Conservation (phyloP, 1,284 basidiomycete species). For the Coniferiporia weirii region DNA sequence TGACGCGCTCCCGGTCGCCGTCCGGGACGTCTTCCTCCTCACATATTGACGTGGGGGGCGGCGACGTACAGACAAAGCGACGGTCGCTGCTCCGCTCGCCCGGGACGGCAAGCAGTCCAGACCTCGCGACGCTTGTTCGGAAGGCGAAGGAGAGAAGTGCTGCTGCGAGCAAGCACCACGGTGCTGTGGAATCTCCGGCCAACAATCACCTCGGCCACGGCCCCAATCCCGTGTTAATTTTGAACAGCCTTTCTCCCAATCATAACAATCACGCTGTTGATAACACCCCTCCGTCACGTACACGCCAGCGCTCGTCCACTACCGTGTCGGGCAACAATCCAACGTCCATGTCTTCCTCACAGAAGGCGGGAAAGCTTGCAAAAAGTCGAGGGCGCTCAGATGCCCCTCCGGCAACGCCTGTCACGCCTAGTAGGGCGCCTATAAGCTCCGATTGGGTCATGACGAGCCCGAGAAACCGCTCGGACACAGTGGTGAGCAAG, state of each 20-base stretch:
- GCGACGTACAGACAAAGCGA: conserved; percentile 64
- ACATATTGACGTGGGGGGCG: conserved; percentile 59
- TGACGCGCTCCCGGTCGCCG: conserved; percentile 31
- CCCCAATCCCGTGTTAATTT: background rate
- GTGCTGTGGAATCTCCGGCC: background rate
- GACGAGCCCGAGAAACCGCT: conserved; percentile 35
- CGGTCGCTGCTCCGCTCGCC: conserved; percentile 82
- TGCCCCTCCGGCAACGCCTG: conserved; percentile 1
- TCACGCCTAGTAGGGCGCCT: conserved; percentile 22
- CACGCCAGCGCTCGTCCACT: conserved; percentile 33
- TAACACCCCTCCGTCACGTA: conserved; percentile 14
- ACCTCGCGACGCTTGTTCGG: conserved; percentile 76
- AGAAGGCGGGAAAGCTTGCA: conserved; percentile 10
- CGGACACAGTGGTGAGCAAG: conserved; percentile 33
- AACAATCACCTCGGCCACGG: background rate
- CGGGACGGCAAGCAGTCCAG: conserved; percentile 84
- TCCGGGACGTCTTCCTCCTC: conserved; percentile 37
- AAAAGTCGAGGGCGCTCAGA: conserved; percentile 7
- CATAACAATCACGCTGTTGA: conserved; percentile 11
- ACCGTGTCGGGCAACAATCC: conserved; percentile 21
- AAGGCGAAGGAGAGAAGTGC: conserved; percentile 69
- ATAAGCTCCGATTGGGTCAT: conserved; percentile 49
- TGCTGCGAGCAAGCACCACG: background rate
- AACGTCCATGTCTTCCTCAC: conserved; percentile 17
- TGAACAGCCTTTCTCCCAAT: conserved; percentile 12